Evolutionary conservation across 2,329 filamentous ascomycete genomes (phyloP).

Genomic region (Aspergillus phoenicis): DNA sequence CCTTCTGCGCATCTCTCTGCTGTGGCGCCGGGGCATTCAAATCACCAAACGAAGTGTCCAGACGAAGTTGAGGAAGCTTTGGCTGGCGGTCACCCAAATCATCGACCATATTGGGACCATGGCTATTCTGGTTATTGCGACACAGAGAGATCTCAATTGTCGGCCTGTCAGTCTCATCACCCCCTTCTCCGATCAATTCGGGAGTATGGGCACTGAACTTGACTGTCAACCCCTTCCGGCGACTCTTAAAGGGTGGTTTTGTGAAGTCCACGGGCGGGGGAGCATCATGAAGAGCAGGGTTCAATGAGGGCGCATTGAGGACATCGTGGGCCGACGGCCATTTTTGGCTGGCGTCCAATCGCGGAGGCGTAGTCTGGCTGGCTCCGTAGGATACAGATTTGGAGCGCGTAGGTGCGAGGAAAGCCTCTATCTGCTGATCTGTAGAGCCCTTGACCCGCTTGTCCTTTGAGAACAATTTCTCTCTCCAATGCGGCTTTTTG

Average conservation of each 20-base stretch:
- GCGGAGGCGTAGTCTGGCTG: slow-evolving; percentile 35
- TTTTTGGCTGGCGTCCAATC: slow-evolving; percentile 39
- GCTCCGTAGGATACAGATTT: slow-evolving; percentile 30
- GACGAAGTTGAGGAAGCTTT: slow-evolving; percentile 31
- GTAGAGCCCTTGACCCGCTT: slow-evolving; percentile 41
- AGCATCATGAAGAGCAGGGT: slow-evolving; percentile 24
- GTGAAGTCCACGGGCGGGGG: slow-evolving; percentile 24
- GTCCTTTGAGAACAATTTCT: slow-evolving; percentile 53
- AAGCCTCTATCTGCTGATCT: slow-evolving; percentile 57
- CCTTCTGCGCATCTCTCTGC: slow-evolving; percentile 17
- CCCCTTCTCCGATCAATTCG: slow-evolving; percentile 85
- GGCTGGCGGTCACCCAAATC: slow-evolving; percentile 28
- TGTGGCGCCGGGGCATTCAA: slow-evolving; percentile 13
- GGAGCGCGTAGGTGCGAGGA: slow-evolving; percentile 58
- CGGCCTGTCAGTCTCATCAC: slow-evolving; percentile 78
- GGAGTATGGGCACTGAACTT: slow-evolving; percentile 72
- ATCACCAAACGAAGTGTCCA: slow-evolving; percentile 38
- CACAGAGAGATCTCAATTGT: slow-evolving; percentile 69
- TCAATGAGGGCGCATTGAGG: slow-evolving; percentile 23
- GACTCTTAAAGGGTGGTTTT: slow-evolving; percentile 35
- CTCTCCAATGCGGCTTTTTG: slow-evolving; percentile 49
- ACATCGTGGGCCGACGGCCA: slow-evolving; percentile 37
- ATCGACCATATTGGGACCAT: slow-evolving; percentile 19
- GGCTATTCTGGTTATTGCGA: slow-evolving; percentile 30
- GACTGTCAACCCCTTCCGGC: slow-evolving; percentile 71